phyloP scores from a whole-genome alignment of 441 rosid genomes.

The Arabidopsis hybrid region DNA sequence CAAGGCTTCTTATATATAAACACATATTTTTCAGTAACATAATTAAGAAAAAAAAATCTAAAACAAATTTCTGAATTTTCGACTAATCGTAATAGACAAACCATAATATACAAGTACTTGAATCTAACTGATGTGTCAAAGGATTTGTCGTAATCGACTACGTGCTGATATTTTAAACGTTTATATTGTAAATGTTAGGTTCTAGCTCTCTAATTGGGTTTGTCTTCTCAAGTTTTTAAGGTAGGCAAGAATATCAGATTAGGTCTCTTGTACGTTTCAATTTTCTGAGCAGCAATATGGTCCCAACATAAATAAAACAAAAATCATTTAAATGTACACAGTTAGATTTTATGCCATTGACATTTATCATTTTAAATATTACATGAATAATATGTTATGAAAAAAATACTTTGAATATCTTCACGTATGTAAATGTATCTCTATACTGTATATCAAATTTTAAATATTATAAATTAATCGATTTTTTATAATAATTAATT shows the following conservation, averaged over 20 bases:
- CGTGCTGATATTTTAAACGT: slow-evolving; percentile 1
- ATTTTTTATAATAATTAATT: no score
- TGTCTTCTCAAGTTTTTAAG: slow-evolving; percentile 12
- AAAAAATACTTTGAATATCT: no score
- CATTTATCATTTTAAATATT: no score
- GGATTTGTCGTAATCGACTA: neutral
- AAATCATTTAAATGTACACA: neutral
- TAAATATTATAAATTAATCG: no score
- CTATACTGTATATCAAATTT: neutral
- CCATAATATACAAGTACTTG: neutral
- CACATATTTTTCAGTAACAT: neutral
- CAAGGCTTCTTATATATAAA: slow-evolving; percentile 4
- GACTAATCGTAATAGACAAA: neutral
- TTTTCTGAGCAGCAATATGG: neutral
- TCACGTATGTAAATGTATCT: neutral
- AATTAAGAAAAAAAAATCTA: neutral
- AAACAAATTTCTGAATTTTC: neutral
- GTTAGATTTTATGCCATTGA: neutral
- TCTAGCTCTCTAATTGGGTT: neutral
- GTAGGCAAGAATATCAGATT: slow-evolving; percentile 19
- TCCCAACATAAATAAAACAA: no score
- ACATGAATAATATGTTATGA: neutral
- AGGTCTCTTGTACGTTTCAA: neutral
- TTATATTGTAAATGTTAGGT: neutral
- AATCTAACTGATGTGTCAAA: neutral